Percentiles rank a stretch among this genome's conserved stretches.
Conservation (phyloP, 2,329 filamentous ascomycete species). For the Pochonia chlamydosporia region DNA sequence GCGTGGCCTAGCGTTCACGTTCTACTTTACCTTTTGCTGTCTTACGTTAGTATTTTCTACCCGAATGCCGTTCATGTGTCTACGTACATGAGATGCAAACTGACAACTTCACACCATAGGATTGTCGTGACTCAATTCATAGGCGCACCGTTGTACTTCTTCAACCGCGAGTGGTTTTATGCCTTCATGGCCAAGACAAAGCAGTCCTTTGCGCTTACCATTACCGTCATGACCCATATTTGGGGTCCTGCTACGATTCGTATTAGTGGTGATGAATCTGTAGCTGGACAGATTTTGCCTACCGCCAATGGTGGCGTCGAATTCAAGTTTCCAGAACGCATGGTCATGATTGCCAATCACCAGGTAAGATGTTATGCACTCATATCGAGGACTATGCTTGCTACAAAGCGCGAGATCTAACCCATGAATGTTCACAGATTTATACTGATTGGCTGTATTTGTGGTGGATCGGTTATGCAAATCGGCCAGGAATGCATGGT, state of each 20-base stretch:
- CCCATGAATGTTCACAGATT: conserved; percentile 38
- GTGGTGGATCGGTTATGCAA: conserved; percentile 90
- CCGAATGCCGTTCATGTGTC: neutral
- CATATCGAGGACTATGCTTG: neutral
- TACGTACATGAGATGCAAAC: neutral
- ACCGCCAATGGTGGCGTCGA: conserved; percentile 67
- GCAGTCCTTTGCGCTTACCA: conserved; percentile 71
- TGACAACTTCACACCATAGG: conserved; percentile 28
- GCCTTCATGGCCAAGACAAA: conserved; percentile 85
- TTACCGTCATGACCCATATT: conserved; percentile 76
- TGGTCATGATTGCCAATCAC: conserved; percentile 83
- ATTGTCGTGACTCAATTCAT: conserved; percentile 69
- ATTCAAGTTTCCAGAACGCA: conserved; percentile 73
- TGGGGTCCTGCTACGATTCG: conserved; percentile 81
- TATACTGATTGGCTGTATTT: conserved; percentile 92
- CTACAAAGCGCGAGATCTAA: neutral
- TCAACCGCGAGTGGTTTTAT: conserved; percentile 75
- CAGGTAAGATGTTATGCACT: conserved; percentile 43
- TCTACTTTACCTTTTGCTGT: conserved; percentile 47
- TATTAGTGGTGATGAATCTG: conserved; percentile 77
- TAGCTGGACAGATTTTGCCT: conserved; percentile 66
- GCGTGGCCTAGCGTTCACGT: conserved; percentile 42
- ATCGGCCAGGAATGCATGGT: conserved; percentile 68
- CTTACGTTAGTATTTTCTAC: conserved; percentile 36
- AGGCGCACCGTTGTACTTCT: conserved; percentile 67